These are phyloP conservation scores for Saccharomyces pastorianus DNA, from an alignment of 1,139 yeast genomes.

Conservation along the genomic window DNA sequence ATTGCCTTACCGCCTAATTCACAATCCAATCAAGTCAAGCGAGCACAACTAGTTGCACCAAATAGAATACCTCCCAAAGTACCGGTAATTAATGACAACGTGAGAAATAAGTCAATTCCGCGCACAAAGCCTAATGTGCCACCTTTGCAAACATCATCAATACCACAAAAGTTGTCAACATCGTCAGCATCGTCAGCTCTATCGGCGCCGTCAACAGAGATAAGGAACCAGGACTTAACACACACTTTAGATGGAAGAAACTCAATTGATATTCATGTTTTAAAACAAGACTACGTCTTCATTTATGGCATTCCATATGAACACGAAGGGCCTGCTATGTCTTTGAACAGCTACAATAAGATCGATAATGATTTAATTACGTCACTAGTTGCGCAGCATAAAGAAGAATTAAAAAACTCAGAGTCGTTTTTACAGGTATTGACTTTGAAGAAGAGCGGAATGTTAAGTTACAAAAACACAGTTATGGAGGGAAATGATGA, in stretches of 20 bases:
- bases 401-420: constrained; percentile 33
- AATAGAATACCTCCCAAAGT: not conserved
- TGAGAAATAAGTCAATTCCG: not conserved
- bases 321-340: constrained; percentile 20
- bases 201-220: not conserved
- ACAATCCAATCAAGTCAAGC: not conserved
- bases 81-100: not conserved
- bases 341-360: constrained; percentile 18
- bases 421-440: constrained; percentile 33
- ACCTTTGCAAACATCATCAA: not conserved
- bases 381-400: constrained; percentile 33
- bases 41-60: not conserved
- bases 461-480: constrained; percentile 24
- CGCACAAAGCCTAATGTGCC: not conserved
- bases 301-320: constrained; percentile 24
- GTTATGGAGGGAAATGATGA: constrained; percentile 8
- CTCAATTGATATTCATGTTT: constrained; percentile 1
- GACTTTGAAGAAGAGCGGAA: constrained; percentile 36
- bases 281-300: constrained; percentile 26
- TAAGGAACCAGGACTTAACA: not conserved
- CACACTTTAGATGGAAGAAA: not conserved
- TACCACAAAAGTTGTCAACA: not conserved
- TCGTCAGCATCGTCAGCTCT: not conserved
- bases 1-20: not conserved
- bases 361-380: constrained; percentile 26